A percentile compares a stretch with the other conserved stretches of the same genome.
phyloP scores from a whole-genome alignment of 106 monocot species.

The Dactylorhiza incarnata region DNA sequence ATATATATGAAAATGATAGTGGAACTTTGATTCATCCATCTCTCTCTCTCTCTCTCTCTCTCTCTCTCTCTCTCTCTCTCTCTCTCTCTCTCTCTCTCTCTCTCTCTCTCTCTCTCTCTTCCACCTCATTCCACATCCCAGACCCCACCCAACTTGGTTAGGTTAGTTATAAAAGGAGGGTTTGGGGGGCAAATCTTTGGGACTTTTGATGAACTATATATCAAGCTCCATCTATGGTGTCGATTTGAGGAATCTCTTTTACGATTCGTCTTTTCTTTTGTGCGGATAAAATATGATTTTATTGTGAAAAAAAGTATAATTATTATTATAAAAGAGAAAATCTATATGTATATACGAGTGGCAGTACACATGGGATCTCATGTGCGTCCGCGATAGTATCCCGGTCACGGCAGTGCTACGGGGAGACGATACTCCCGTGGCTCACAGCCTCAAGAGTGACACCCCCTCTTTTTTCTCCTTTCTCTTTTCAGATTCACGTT shows the following conservation, averaged over 20 bases:
- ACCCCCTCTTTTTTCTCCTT: no score
- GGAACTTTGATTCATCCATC: not conserved
- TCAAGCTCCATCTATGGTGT: not conserved
- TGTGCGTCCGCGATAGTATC: no score
- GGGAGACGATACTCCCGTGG: no score
- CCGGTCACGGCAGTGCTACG: no score
- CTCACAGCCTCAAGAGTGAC: no score
- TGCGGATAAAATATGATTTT: no score
- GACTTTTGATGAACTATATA: not conserved
- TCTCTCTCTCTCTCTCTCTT: not conserved
- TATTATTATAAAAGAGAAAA: no score
- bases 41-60: not conserved
- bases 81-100: not conserved
- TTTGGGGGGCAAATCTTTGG: not conserved
- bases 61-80: not conserved
- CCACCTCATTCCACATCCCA: not conserved
- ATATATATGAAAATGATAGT: not conserved
- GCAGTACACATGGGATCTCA: no score
- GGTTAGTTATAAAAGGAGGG: not conserved
- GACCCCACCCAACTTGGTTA: not conserved
- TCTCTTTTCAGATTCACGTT: no score
- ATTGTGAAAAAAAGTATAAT: no score
- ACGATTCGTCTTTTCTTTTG: no score
- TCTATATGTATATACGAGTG: no score
- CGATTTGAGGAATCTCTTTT: not conserved